Evolutionary conservation across 768 basidiomycete species (phyloP), one percentile per base, ranked within the genome.

Genomic region (Auricularia cornea): DNA sequence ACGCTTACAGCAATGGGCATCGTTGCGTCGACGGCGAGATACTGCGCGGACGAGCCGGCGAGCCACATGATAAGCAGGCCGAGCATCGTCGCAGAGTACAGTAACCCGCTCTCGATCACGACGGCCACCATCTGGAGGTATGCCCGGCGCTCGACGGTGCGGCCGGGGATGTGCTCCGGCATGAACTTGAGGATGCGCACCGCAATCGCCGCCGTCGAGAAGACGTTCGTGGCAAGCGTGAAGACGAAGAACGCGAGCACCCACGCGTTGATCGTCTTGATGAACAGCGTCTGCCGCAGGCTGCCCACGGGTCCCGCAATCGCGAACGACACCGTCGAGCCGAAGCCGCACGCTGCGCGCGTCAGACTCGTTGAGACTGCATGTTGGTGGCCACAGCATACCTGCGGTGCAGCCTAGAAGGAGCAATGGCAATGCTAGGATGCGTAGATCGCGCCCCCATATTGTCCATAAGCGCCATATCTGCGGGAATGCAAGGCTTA

Each of bases 201-300:
- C 74, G 73, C 77, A 56, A 78, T 74, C 20, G 56, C 59, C 75
- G 75, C 54, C 20, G 76, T 76, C 60, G 77, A 79, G 52, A 72
- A 70, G 41, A 76, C 66, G 67, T 77, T 78, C 4, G 75, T 77
- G 3, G 71, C 65, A 23, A 77, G 72, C 3, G 77, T 77, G 56
- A 75, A 65, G 2, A 72, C 72, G 63, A 78, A 77, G 70, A 78
- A 79, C 1, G 75, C 69, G 10, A 73, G 63, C 59, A 78, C 78
- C 77, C 78, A 78, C 32, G 70, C 64, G n/a, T 69, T 67, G n/a
- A 76, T 70, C 56, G 75, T 41, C 23, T 61, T 60, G 4, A 70
- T 69, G 64, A 79, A 78, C 23, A 78, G 44, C 70, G 51, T 72
- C 67, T 29, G 72, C 70, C n/a, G 64, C 64, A 54, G 60, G 60